These are phyloP conservation scores for Lactarius akahatsu DNA, from an alignment of 768 basidiomycete genomes.

Conservation along the genomic window DNA sequence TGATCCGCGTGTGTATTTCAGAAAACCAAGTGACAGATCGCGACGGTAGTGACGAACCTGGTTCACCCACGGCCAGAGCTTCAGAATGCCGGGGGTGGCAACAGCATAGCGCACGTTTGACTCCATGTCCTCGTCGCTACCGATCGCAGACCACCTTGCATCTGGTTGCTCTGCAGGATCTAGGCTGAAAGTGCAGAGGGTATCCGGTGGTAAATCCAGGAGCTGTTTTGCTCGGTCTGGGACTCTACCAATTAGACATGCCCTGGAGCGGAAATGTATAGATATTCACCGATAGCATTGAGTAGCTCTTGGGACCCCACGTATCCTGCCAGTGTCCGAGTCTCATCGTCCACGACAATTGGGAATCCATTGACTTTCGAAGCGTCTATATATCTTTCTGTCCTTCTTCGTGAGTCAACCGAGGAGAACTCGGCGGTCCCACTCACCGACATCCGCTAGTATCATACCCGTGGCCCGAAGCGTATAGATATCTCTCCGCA, in stretches of 20 bases:
- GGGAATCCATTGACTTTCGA: constrained; percentile 91
- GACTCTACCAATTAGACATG: constrained; percentile 2
- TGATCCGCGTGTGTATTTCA: constrained; percentile 36
- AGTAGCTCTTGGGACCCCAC: constrained; percentile 83
- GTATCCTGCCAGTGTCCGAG: constrained; percentile 73
- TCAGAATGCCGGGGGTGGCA: constrained; percentile 55
- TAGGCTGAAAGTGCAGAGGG: constrained; percentile 68
- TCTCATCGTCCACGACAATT: constrained; percentile 64
- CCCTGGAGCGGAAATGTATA: background rate
- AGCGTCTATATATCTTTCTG: constrained; percentile 69
- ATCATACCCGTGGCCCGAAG: constrained; percentile 74
- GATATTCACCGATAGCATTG: constrained; percentile 73
- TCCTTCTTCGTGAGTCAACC: background rate
- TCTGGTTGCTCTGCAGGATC: constrained; percentile 54
- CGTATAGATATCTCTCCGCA: constrained; percentile 77
- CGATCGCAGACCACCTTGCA: constrained; percentile 47
- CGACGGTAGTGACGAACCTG: constrained; percentile 54
- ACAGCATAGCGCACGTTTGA: constrained; percentile 63
- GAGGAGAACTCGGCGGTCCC: background rate
- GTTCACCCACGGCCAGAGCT: constrained; percentile 91
- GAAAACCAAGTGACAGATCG: constrained; percentile 4
- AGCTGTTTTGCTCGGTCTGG: constrained; percentile 71
- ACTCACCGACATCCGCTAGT: constrained; percentile 76
- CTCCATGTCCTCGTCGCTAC: constrained; percentile 66
- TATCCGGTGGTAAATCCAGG: constrained; percentile 59